Conservation (phyloP, 352 stramenopile genomes). For the Phytophthora lateralis region DNA sequence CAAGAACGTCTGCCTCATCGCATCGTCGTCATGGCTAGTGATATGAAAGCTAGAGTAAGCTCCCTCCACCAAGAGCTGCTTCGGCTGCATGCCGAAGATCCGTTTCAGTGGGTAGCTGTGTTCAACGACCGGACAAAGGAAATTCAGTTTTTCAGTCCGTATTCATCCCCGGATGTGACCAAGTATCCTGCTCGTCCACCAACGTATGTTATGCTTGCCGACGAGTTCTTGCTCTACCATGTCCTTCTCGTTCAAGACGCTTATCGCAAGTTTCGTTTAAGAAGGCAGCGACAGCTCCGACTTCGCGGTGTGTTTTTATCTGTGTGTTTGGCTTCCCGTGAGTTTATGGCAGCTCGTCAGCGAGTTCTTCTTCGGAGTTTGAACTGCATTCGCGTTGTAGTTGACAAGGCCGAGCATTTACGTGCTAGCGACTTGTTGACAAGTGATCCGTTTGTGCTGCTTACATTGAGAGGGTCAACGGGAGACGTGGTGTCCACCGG, state of each 20-base stretch:
- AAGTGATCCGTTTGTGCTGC: conserved; percentile 68
- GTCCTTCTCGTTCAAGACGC: conserved; percentile 75
- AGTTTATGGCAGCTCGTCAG: conserved; percentile 30
- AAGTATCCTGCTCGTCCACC: conserved; percentile 29
- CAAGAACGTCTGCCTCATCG: conserved; percentile 39
- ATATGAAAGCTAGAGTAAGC: conserved; percentile 29
- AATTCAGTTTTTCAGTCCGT: conserved; percentile 65
- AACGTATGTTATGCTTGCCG: conserved; percentile 60
- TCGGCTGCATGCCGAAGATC: conserved; percentile 34
- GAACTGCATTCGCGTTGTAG: conserved; percentile 64
- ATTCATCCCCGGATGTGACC: conserved; percentile 9
- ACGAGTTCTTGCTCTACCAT: conserved; percentile 65
- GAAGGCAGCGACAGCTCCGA: conserved; percentile 26
- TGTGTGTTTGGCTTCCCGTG: conserved; percentile 27
- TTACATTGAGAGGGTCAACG: conserved; percentile 32
- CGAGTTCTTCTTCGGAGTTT: conserved; percentile 38
- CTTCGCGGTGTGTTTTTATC: conserved; percentile 44
- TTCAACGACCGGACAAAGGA: conserved; percentile 59
- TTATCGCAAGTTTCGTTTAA: conserved; percentile 42
- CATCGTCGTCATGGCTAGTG: conserved; percentile 46
- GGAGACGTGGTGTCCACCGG: conserved; percentile 44
- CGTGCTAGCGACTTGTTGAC: conserved; percentile 56
- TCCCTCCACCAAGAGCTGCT: conserved; percentile 19
- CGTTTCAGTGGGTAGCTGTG: conserved; percentile 59
- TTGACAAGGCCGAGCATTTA: conserved; percentile 57